These are phyloP conservation scores for Ogataea henricii DNA, from an alignment of 805 yeast genomes.

Conservation along the genomic window DNA sequence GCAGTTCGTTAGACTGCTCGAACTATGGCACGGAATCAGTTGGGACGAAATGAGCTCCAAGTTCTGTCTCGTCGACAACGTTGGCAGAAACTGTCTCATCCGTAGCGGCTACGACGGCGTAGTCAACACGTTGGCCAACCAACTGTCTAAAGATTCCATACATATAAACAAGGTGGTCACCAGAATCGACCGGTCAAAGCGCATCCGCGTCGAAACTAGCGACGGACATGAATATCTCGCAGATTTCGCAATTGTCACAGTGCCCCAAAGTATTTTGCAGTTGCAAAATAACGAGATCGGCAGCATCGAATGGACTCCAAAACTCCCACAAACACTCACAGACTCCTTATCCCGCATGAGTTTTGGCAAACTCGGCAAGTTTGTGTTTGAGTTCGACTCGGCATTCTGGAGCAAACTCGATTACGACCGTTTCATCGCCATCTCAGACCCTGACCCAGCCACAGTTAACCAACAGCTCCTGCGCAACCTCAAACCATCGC, in stretches of 20 bases:
- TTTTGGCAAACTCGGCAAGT: slow-evolving; percentile 73
- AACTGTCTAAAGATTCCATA: slow-evolving; percentile 44
- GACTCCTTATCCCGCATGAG: slow-evolving; percentile 50
- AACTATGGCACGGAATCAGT: slow-evolving; percentile 79
- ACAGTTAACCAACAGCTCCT: neutral
- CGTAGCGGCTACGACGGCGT: slow-evolving; percentile 59
- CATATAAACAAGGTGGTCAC: slow-evolving; percentile 44
- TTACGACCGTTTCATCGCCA: slow-evolving; percentile 49
- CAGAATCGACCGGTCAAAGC: slow-evolving; percentile 36
- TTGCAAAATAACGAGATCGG: slow-evolving; percentile 40
- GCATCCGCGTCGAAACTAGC: slow-evolving; percentile 36
- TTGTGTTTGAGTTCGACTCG: slow-evolving; percentile 63
- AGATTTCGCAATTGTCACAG: slow-evolving; percentile 68
- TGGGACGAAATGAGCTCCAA: slow-evolving; percentile 70
- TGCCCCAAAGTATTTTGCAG: slow-evolving; percentile 73
- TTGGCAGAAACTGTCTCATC: slow-evolving; percentile 78
- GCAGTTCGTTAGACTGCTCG: slow-evolving; percentile 57
- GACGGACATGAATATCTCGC: slow-evolving; percentile 38
- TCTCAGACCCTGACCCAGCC: slow-evolving; percentile 40
- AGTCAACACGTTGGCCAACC: slow-evolving; percentile 44
- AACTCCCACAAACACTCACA: slow-evolving; percentile 47
- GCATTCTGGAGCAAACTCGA: slow-evolving; percentile 59
- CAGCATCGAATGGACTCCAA: slow-evolving; percentile 57
- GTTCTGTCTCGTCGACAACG: slow-evolving; percentile 66
- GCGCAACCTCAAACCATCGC: neutral